Evolutionary conservation across 2,329 filamentous ascomycete species (phyloP), one percentile per base, ranked within the genome.

Genomic region (Neocucurbitaria cava): DNA sequence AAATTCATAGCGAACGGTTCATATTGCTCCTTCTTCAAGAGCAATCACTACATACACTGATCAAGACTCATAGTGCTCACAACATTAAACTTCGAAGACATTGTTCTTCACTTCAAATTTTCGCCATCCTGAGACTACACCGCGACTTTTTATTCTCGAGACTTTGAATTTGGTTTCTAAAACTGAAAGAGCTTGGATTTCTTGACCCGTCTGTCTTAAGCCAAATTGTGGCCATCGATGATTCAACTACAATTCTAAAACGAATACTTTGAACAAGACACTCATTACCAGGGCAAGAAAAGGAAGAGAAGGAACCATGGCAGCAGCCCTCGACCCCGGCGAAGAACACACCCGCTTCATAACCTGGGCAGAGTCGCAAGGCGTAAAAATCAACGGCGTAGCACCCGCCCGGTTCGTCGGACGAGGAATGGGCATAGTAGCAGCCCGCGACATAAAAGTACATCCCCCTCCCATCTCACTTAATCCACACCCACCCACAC

Each of bases 351-450:
- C 83, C 23, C 76, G 79, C 8, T 89, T 96, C 55, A 80, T 88
- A 2, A 68, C 81, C 54, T 96, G 92, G 90, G 88, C 89, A 1
- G 72, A 80, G 39, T 75, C 77, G 1, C 82, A 86, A 52, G 90
- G 89, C 13, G 83, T 96, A 24, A 76, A 82, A 31, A 83, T 92
- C 61, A 82, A 88, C 64, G 87, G 87, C 24, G 85, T 96, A 43
- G 79, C 80, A 2, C 87, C 91, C 5, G 82, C 86, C 36, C 80
- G 79, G 35, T 87, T 96, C 15, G 84, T 87, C 5, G 89, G 87
- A 1, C 83, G 89, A 49, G 92, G 92, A 24, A 83, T 95, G 48
- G 92, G 93, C 42, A 87, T 96, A 52, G 82, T 93, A 46, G 89
- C 91, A 5, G 87, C 85, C 11, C 82, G 83, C 24, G 77, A 83